These are phyloP conservation scores for Kokia cookei DNA, from an alignment of 441 rosid genomes.

Conservation along the genomic window DNA sequence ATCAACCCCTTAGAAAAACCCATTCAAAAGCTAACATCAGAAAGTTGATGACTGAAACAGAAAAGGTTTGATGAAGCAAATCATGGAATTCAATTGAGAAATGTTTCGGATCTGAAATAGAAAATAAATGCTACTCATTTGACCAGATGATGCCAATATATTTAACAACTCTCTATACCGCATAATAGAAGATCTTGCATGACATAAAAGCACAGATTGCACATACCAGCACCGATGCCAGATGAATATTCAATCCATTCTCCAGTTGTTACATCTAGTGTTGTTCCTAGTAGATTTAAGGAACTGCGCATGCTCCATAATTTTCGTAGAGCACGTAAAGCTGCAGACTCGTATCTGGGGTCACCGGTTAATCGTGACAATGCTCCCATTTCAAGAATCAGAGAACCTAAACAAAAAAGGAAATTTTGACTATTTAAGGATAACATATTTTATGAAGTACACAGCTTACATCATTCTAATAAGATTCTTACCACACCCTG, in stretches of 20 bases:
- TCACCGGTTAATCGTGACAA: constrained; percentile 84
- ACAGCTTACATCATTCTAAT: constrained; percentile 1
- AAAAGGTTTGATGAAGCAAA: background rate
- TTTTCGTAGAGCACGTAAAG: constrained; percentile 81
- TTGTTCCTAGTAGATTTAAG: constrained; percentile 78
- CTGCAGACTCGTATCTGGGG: constrained; percentile 79
- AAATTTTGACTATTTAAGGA: constrained; percentile 19
- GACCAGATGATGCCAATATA: background rate
- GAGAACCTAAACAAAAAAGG: constrained; percentile 50
- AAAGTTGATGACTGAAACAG: background rate
- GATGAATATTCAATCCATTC: constrained; percentile 90
- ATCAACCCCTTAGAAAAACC: constrained; percentile 70
- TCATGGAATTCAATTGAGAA: background rate
- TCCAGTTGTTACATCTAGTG: constrained; percentile 72
- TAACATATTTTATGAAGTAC: constrained; percentile 3
- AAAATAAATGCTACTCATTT: background rate
- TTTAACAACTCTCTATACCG: background rate
- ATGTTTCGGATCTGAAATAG: constrained; percentile 2
- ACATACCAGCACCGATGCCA: constrained; percentile 94
- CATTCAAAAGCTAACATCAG: background rate
- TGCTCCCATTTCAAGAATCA: constrained; percentile 97
- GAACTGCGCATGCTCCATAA: constrained; percentile 97
- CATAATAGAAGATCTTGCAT: background rate
- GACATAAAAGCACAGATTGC: constrained; percentile 8
- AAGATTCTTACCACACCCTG: constrained; percentile 77